Base-by-base conservation (phyloP, 116 monocot species). In the Iris pallida region DNA sequence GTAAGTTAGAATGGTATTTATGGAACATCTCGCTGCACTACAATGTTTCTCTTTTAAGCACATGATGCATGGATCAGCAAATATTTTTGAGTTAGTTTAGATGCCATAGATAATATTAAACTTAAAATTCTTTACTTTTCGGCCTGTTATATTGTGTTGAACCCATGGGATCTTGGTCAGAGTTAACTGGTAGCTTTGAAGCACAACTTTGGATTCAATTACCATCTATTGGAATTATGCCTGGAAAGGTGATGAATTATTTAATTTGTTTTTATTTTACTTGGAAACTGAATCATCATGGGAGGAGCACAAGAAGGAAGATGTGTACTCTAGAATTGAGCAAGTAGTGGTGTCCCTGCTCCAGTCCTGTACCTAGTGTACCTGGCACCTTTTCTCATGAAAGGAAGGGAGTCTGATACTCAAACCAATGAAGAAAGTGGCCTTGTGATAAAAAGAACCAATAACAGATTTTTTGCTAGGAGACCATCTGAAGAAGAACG, bases 401-500 rank as follows among this genome's bases (percentile, higher is more conserved):
- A 66, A 63, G 56, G 47, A 66, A 55, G 55, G n/a, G 84, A 77
- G 47, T 12, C 53, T 53, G 54, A 54, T 53, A 40, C 7, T 53
- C 54, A 52, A 54, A 53, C 54, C 14, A 54, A 40, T 41, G 16
- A 20, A 54, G 67, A 54, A 67, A 55, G n/a, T 53, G 40, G 30
- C 11, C 46, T 54, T 42, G 67, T 53, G 47, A 98, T 98, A 16
- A 98, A 98, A 81, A 80, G 98, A 62, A 88, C 93, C 58, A 93
- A 82, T 75, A 81, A 93, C 16, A 73, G 86, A 64, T 93, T 88
- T 64, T 98, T 98, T 86, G 76, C 82, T 76, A 90, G 90, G 56
- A 93, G 93, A 76, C 76, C 88, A 61, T 80, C 98, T 47, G 98
- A 93, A 52, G 85, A 93, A 74, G 93, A 98, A 59, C 71, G 77